These are phyloP conservation scores for Euphorbia celastroides DNA, from an alignment of 441 rosid genomes.

Conservation along the genomic window DNA sequence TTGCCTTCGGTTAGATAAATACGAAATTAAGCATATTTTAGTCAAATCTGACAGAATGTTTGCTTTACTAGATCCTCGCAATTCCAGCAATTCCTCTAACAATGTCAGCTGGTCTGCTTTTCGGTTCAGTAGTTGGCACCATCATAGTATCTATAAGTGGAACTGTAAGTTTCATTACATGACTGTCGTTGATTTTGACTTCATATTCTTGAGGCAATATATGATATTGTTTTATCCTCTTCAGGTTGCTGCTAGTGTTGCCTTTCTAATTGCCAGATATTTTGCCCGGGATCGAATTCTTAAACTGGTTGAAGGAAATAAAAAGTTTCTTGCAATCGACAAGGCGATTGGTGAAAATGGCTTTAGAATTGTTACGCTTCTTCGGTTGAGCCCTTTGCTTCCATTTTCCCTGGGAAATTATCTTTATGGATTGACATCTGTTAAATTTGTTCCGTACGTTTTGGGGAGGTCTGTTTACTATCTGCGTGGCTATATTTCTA, in stretches of 20 bases:
- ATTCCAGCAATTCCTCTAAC: slow-evolving; percentile 97
- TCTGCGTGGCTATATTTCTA: slow-evolving; percentile 2
- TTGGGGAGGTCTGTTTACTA: slow-evolving; percentile 69
- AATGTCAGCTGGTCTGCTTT: slow-evolving; percentile 99
- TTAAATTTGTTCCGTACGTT: slow-evolving; percentile 86
- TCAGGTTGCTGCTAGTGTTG: slow-evolving; percentile 91
- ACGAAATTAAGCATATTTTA: neutral
- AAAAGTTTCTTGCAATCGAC: slow-evolving; percentile 94
- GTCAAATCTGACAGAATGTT: neutral
- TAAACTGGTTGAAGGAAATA: slow-evolving; percentile 89
- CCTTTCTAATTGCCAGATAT: slow-evolving; percentile 93
- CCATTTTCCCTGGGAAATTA: slow-evolving; percentile 95
- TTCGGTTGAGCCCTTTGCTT: slow-evolving; percentile 92
- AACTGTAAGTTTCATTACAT: slow-evolving; percentile 49
- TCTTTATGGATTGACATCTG: slow-evolving; percentile 89
- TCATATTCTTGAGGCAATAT: slow-evolving; percentile 11
- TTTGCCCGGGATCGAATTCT: slow-evolving; percentile 94
- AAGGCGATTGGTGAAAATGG: slow-evolving; percentile 98
- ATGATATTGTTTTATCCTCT: slow-evolving; percentile 21
- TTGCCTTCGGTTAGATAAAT: neutral
- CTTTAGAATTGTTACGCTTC: slow-evolving; percentile 89
- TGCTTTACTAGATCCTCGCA: slow-evolving; percentile 64
- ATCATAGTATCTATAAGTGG: slow-evolving; percentile 97
- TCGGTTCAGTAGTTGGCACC: slow-evolving; percentile 81
- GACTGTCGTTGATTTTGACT: neutral